Conservation (phyloP, 331 rosid species). For the Pyracantha coccinea region DNA sequence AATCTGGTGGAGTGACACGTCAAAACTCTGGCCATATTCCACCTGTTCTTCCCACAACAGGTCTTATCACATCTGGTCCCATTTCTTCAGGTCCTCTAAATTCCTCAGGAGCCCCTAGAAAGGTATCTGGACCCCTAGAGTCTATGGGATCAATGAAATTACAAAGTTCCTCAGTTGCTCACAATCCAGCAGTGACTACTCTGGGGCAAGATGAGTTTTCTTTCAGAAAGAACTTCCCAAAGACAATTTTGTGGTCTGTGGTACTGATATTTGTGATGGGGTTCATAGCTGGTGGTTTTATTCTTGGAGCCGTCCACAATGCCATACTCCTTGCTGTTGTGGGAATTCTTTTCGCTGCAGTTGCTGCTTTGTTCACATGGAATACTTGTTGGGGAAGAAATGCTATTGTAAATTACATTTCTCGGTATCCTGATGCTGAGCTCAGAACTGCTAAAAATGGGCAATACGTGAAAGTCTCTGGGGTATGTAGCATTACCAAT, state of each 20-base stretch:
- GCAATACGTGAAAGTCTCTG: slow-evolving; percentile 94
- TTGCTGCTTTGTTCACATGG: slow-evolving; percentile 85
- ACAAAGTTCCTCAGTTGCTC: slow-evolving; percentile 35
- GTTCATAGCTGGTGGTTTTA: slow-evolving; percentile 95
- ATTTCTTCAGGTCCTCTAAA: slow-evolving; percentile 84
- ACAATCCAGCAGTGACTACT: slow-evolving; percentile 81
- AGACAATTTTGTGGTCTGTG: slow-evolving; percentile 89
- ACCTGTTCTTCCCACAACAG: slow-evolving; percentile 88
- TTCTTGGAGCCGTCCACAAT: slow-evolving; percentile 95
- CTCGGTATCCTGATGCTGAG: slow-evolving; percentile 87
- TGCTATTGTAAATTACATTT: slow-evolving; percentile 70
- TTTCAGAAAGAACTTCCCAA: slow-evolving; percentile 85
- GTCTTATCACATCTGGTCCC: slow-evolving; percentile 93
- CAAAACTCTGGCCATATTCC: slow-evolving; percentile 97
- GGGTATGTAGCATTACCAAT: slow-evolving; percentile 59
- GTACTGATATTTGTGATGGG: slow-evolving; percentile 95
- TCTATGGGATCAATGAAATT: slow-evolving; percentile 67
- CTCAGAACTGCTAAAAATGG: slow-evolving; percentile 98
- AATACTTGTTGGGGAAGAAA: slow-evolving; percentile 82
- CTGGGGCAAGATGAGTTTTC: slow-evolving; percentile 80
- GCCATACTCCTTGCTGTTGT: slow-evolving; percentile 86
- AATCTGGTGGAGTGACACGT: slow-evolving; percentile 87
- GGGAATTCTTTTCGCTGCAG: slow-evolving; percentile 58
- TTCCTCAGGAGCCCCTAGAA: slow-evolving; percentile 96
- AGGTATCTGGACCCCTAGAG: slow-evolving; percentile 86